Base-by-base conservation (phyloP, 2,329 filamentous ascomycete species). In the Ceratocystis albifundus region DNA sequence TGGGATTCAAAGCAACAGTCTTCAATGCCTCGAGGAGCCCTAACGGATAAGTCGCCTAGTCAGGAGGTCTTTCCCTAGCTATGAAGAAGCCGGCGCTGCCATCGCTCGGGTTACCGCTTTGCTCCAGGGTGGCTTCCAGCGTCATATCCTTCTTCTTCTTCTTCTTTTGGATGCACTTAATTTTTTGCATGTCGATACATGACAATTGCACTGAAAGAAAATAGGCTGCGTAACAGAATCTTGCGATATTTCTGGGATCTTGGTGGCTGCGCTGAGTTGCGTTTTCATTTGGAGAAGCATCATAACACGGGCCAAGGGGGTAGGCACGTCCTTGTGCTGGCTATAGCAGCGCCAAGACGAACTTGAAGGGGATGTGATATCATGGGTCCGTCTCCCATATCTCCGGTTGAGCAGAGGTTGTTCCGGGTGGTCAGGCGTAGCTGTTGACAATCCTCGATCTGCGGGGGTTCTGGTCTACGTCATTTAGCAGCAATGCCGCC, bases 21-120 rank as follows among this genome's bases (percentile, higher is more conserved):
- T 88, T 86, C 59, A 95, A 78, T 69, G 90, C 81, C 72, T 96
- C 88, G 71, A 94, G 85, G 72, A 97, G 79, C 90, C 94, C 70
- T 69, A 67, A 4, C 59, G 22, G 36, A 41, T 4, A 41, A 12
- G 53, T 20, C n/a, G 45, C 2, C 3, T 50, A 68, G 66, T 25
- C 32, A 22, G 1, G 15, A 57, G 25, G 41, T 55, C 55, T 20
- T 6, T 2, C 2, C 5, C 53, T 32, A 44, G 50, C 30, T 7
- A 28, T 53, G 53, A 28, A 32, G 55, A 50, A 48, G 30, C 28
- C 55, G 44, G 30, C 30, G 30, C 41, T 15, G 17, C 25, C 36
- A 15, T 25, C 36, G 8, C n/a, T 50, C 17, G 36, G 32, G 2
- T 28, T 25, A 28, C n/a, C 7, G 46, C 46, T 46, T 36, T 48